Conservation (phyloP, 306 rosid genomes). For the Dalbergia oliveri region DNA sequence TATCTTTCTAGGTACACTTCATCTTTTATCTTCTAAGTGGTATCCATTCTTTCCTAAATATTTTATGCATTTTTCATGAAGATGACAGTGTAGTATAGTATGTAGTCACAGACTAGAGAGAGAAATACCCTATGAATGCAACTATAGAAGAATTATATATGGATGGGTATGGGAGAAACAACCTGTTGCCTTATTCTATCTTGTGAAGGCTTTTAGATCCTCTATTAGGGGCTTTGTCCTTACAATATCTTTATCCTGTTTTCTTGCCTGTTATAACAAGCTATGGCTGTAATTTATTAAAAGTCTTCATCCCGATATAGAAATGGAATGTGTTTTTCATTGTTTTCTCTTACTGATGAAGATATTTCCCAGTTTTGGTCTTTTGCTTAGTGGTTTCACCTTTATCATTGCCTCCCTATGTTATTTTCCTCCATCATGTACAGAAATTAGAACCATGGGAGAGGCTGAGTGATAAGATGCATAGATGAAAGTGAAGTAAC, state of each 20-base stretch:
- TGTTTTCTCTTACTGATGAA: not conserved
- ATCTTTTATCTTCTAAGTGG: slow-evolving; percentile 19
- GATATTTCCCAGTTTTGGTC: not conserved
- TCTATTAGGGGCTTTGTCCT: not conserved
- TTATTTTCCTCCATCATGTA: not conserved
- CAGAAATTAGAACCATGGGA: slow-evolving; percentile 2
- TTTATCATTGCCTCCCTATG: slow-evolving; percentile 6
- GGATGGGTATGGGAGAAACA: slow-evolving; percentile 5
- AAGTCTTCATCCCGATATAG: not conserved
- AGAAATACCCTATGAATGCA: not conserved
- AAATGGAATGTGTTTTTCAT: not conserved
- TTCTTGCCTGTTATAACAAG: not conserved
- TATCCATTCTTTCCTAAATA: not conserved
- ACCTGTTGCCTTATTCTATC: not conserved
- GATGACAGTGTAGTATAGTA: not conserved
- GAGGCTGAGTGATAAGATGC: not conserved
- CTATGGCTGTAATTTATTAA: not conserved
- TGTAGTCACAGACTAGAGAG: not conserved
- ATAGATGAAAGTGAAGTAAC: not conserved
- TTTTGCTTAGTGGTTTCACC: not conserved
- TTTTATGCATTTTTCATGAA: not conserved
- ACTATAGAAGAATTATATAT: not conserved
- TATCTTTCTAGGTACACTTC: not conserved
- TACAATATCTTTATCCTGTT: not conserved
- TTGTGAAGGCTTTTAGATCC: not conserved